Evolutionary conservation across 352 stramenopile genomes (phyloP).

Genomic region (Hyaloperonospora arabidopsidis): DNA sequence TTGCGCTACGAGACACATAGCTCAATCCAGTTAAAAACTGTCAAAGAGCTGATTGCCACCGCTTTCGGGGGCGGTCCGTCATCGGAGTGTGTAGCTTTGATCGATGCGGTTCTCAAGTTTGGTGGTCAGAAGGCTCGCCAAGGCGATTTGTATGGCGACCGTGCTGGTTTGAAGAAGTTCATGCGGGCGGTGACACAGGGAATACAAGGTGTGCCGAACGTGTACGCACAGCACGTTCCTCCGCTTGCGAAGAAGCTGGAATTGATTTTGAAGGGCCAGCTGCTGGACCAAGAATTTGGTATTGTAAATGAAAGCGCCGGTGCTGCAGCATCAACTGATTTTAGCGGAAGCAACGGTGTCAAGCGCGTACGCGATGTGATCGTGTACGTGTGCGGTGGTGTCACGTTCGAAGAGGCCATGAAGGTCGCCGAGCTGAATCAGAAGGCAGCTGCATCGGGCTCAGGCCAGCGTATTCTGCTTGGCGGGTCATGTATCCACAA

Average conservation of each 20-base stretch:
- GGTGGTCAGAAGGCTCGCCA: conserved; percentile 50
- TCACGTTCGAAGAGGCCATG: conserved; percentile 98
- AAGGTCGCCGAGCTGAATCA: conserved; percentile 96
- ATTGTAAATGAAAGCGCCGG: conserved; percentile 90
- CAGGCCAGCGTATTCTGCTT: conserved; percentile 88
- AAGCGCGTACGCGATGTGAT: conserved; percentile 95
- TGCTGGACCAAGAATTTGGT: conserved; percentile 81
- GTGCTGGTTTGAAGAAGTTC: conserved; percentile 75
- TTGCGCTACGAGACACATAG: conserved; percentile 94
- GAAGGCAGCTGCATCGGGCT: conserved; percentile 48
- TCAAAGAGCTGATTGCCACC: conserved; percentile 60
- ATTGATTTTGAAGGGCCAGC: conserved; percentile 64
- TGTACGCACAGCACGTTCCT: conserved; percentile 98
- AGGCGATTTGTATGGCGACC: conserved; percentile 78
- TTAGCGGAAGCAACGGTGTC: conserved; percentile 89
- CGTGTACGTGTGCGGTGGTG: conserved; percentile 97
- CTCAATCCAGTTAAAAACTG: conserved; percentile 69
- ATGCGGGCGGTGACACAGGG: conserved; percentile 90
- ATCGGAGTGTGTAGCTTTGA: conserved; percentile 41
- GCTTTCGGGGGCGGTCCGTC: conserved; percentile 32
- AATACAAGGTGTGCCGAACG: conserved; percentile 93
- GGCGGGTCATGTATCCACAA: conserved; percentile 95
- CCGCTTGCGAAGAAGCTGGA: conserved; percentile 92
- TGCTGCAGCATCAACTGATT: conserved; percentile 18
- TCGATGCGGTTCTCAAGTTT: conserved; percentile 69